Evolutionary conservation across 345 rosid genomes (phyloP).

Genomic region (Euphorbia lathyris): DNA sequence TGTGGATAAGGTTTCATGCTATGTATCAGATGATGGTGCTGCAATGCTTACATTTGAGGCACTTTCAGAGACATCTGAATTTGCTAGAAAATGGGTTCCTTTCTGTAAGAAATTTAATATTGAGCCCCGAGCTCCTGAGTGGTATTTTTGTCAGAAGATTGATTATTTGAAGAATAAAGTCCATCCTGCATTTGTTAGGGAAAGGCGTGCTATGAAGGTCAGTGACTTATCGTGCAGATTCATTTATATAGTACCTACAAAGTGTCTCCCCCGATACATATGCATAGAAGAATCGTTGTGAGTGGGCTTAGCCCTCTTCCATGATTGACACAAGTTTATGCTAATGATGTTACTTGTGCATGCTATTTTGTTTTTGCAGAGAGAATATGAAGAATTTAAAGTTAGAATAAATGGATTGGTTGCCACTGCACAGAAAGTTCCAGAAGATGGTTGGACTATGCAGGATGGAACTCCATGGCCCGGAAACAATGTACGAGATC

Average conservation of each 20-base stretch:
- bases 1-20: constrained; percentile 86
- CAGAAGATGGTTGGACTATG: constrained; percentile 99
- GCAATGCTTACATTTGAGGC: constrained; percentile 99
- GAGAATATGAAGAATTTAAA: constrained; percentile 98
- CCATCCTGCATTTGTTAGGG: constrained; percentile 92
- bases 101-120: constrained; percentile 86
- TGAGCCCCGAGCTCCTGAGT: constrained; percentile 98
- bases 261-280: too few species aligned
- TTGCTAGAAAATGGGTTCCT: constrained; percentile 98
- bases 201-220: constrained; percentile 97
- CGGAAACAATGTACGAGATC: constrained; percentile 88
- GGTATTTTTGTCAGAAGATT: constrained; percentile 93
- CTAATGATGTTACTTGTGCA: background rate
- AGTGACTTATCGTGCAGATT: constrained; percentile 14
- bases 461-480: constrained; percentile 99
- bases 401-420: constrained; percentile 87
- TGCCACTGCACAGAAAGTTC: constrained; percentile 94
- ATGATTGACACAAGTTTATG: background rate
- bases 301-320: background rate
- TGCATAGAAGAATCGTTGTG: too few species aligned
- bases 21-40: constrained; percentile 99
- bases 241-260: background rate
- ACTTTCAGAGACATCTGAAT: constrained; percentile 95
- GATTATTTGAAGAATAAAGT: constrained; percentile 94
- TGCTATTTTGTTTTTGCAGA: constrained; percentile 46